Evolutionary conservation across 2,329 filamentous ascomycete species (phyloP).

Genomic region (Elsinoe australis): DNA sequence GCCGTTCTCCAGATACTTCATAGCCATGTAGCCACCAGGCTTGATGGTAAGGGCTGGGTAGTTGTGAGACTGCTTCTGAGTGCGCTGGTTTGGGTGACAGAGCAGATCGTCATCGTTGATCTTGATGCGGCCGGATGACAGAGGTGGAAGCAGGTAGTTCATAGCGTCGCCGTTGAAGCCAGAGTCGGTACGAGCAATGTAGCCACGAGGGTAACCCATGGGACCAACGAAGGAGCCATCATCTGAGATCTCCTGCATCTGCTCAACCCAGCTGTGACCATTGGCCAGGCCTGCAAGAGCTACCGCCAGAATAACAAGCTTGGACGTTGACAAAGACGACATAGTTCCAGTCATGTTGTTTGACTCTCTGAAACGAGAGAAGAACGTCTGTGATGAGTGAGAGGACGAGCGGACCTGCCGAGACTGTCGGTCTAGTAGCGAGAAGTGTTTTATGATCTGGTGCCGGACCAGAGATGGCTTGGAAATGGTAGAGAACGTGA

Average conservation of each 20-base stretch:
- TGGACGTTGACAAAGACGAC: neutral
- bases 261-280: conserved; percentile 79
- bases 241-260: conserved; percentile 59
- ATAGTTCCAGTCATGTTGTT: neutral
- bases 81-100: conserved; percentile 57
- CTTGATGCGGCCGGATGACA: conserved; percentile 37
- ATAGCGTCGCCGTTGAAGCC: conserved; percentile 52
- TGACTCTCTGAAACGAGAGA: neutral
- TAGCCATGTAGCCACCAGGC: conserved; percentile 41
- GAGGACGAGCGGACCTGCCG: neutral
- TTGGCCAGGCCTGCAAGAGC: conserved; percentile 18
- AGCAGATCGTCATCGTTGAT: conserved; percentile 50
- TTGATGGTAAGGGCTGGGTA: conserved; percentile 56
- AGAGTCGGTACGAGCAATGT: conserved; percentile 49
- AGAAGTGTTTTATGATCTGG: neutral
- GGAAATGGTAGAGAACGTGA: conserved; percentile 3
- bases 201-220: conserved; percentile 68
- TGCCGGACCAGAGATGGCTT: conserved; percentile 7
- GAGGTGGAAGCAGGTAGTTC: conserved; percentile 52
- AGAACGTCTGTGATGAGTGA: neutral
- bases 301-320: neutral
- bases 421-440: neutral
- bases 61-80: conserved; percentile 42
- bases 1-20: conserved; percentile 46
- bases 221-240: conserved; percentile 66